These are phyloP conservation scores for Cystoderma amianthinum DNA, from an alignment of 768 basidiomycete genomes.

Conservation along the genomic window DNA sequence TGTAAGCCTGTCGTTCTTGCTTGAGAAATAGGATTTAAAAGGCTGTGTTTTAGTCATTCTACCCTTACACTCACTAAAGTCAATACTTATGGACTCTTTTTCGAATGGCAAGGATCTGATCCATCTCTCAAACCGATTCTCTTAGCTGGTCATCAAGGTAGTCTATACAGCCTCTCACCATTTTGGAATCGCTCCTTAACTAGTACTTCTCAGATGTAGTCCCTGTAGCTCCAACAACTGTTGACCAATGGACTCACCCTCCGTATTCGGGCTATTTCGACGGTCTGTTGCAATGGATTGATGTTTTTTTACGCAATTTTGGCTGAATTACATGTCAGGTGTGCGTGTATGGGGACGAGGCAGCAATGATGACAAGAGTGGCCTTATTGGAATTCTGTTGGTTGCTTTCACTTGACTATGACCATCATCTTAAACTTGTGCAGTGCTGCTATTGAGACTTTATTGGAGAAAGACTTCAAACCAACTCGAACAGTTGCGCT, in stretches of 20 bases:
- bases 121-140: constrained; percentile 60
- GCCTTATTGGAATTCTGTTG: constrained; percentile 22
- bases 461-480: constrained; percentile 5
- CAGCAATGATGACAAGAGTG: constrained; percentile 37
- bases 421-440: not conserved
- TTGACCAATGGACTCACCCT: constrained; percentile 45
- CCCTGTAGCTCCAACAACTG: constrained; percentile 45
- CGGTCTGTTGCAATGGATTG: no score
- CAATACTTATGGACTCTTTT: constrained; percentile 72
- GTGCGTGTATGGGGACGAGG: constrained; percentile 45
- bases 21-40: not conserved
- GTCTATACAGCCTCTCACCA: not conserved
- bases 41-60: constrained; percentile 39
- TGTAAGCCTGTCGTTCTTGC: constrained; percentile 31
- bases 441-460: constrained; percentile 9
- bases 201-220: constrained; percentile 44
- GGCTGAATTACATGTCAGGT: constrained; percentile 10
- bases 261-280: constrained; percentile 56
- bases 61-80: constrained; percentile 58
- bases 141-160: constrained; percentile 66
- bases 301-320: no score
- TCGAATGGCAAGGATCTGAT: constrained; percentile 65
- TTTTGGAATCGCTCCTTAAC: not conserved
- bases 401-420: not conserved
- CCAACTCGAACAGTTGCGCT: constrained; percentile 2